phyloP scores from a whole-genome alignment of 2,329 filamentous ascomycete genomes.

The Aspergillus ruber region DNA sequence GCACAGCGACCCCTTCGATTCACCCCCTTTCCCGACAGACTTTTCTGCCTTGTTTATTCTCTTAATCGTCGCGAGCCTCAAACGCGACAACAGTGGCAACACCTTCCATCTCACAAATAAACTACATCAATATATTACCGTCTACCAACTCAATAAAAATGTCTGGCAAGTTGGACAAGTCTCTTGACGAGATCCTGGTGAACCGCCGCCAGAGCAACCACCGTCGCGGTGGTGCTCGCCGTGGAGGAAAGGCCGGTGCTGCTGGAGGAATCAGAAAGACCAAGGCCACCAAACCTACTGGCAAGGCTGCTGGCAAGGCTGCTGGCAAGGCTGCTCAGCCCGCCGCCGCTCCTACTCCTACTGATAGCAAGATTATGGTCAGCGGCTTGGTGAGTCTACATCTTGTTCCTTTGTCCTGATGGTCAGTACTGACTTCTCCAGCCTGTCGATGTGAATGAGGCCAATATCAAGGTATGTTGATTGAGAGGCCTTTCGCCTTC shows the following conservation, averaged over 20 bases:
- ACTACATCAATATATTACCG: conserved; percentile 1
- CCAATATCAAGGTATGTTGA: conserved; percentile 99
- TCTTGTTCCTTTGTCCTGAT: conserved; percentile 3
- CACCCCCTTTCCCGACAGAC: conserved; percentile 3
- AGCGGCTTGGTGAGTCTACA: conserved; percentile 79
- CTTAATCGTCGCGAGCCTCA: conserved; percentile 3
- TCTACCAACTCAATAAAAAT: conserved; percentile 46
- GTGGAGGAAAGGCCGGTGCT: conserved; percentile 57
- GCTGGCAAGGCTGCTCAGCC: conserved; percentile 52
- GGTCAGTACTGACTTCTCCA: conserved; percentile 43
- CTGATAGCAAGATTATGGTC: conserved; percentile 95
- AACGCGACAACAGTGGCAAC: conserved; percentile 3
- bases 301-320: conserved; percentile 26
- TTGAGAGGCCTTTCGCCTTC: conserved; percentile 64
- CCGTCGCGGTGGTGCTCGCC: conserved; percentile 41
- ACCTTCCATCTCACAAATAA: conserved; percentile 5
- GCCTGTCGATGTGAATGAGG: conserved; percentile 94
- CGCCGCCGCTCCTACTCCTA: conserved; percentile 55
- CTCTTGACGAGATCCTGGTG: conserved; percentile 94
- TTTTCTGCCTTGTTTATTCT: conserved; percentile 4
- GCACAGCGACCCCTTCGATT: not conserved
- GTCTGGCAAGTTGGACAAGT: conserved; percentile 94
- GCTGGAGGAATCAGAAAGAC: conserved; percentile 83
- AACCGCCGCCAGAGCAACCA: conserved; percentile 56
- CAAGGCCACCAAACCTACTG: conserved; percentile 56